Base-by-base conservation (phyloP, 352 stramenopile genomes). In the Phytophthora kernoviae region DNA sequence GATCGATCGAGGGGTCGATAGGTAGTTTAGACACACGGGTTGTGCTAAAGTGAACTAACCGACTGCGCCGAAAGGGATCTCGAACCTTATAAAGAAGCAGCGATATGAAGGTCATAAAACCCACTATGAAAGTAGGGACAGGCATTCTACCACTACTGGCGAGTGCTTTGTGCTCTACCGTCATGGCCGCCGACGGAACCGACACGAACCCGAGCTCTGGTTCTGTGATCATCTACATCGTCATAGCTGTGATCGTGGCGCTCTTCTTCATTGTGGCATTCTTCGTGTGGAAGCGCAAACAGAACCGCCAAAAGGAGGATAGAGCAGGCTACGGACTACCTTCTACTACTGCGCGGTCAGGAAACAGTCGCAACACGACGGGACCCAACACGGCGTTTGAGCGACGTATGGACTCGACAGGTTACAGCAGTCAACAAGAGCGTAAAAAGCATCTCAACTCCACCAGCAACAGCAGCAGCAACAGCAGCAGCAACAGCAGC, bases 181-280 rank as follows among this genome's bases (percentile, higher is more conserved):
- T 42, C 4, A 57, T 68, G 9, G 12, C 58, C 26, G 61, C 68
- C 4, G 32, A 54, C 1, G 33, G 58, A 34, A 42, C 59, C 17
- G 41, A 55, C 40, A 61, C 71, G 7, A 57, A 55, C 46, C 40
- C 58, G 37, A 61, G 62, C 32, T 73, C 68, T 17, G 50, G 54
- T 18, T 79, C 74, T 5, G 79, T 62, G 30, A 66, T 87, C 62
- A 70, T 88, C 50, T 86, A 81, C 63, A 75, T 88, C 46, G 77
- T 84, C 36, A 65, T 87, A 20, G 75, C 70, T 21, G 66, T 88
- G 8, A 65, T 86, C 30, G 64, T 78, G 18, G 40, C 79, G 39
- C 75, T 90, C 18, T 75, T 87, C 41, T 47, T 83, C 18, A 64
- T 78, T 21, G 68, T 70, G 12, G 75, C 66, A 17, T 69, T 73